Conservation (phyloP, 164 flowering plant species). For the Malania oleifera region DNA sequence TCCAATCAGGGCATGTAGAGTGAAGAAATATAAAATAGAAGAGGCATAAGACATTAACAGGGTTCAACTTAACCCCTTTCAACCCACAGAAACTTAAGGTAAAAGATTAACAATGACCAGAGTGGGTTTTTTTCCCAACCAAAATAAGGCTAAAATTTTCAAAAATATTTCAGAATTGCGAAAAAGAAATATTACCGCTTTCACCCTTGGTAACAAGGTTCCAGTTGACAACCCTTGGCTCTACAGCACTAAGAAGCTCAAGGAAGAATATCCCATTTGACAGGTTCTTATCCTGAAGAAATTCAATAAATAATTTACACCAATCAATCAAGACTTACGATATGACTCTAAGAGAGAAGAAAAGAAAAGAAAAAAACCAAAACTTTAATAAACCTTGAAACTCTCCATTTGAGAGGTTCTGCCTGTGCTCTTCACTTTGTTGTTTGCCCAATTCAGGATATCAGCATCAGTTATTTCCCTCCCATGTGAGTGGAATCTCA, state of each 20-base stretch:
- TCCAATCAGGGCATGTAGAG: too few species aligned
- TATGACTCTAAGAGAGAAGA: not conserved
- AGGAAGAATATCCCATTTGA: conserved; percentile 87
- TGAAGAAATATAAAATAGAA: too few species aligned
- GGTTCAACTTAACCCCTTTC: too few species aligned
- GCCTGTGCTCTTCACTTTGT: conserved; percentile 63
- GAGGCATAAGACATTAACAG: too few species aligned
- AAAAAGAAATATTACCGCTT: conserved; percentile 40
- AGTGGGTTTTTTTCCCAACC: not conserved
- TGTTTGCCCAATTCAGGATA: conserved; percentile 81
- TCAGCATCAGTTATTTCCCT: conserved; percentile 81
- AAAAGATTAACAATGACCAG: too few species aligned
- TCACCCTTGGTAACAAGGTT: conserved; percentile 80
- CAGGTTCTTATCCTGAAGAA: conserved; percentile 68
- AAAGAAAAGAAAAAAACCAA: not conserved
- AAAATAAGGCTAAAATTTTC: not conserved
- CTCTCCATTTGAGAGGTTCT: conserved; percentile 72
- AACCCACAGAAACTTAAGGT: too few species aligned
- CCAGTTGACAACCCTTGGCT: conserved; percentile 95
- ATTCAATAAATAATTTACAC: not conserved
- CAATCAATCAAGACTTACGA: not conserved
- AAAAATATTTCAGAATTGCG: not conserved
- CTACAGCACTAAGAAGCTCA: conserved; percentile 85
- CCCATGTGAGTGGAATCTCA: conserved; percentile 68
- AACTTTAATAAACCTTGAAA: conserved; percentile 53